Evolutionary conservation across 495 filamentous ascomycete genomes (phyloP).

Genomic region (Recurvomyces mirabilis): DNA sequence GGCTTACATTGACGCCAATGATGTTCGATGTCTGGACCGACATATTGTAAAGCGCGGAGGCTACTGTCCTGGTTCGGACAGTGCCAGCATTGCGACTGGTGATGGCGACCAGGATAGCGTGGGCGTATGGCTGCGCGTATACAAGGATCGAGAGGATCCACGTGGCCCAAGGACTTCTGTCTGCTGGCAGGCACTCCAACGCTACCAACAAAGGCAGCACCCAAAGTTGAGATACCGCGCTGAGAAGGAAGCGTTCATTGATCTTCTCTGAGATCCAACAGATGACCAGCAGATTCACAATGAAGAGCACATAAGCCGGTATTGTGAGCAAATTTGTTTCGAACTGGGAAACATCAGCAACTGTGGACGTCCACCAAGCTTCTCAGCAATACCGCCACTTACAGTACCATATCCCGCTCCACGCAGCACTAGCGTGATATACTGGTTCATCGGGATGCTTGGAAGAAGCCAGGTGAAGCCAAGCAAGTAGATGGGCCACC

Average conservation of each 20-base stretch:
- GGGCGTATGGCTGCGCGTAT: slow-evolving; percentile 38
- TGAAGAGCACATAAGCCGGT: slow-evolving; percentile 29
- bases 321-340: slow-evolving; percentile 25
- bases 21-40: slow-evolving; percentile 35
- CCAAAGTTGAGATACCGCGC: slow-evolving; percentile 45
- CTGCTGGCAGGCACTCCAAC: slow-evolving; percentile 31
- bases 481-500: slow-evolving; percentile 31
- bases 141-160: slow-evolving; percentile 7
- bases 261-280: slow-evolving; percentile 50
- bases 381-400: too few species aligned
- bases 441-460: slow-evolving; percentile 32
- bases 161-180: slow-evolving; percentile 13
- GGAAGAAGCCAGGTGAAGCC: slow-evolving; percentile 32
- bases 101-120: slow-evolving; percentile 35
- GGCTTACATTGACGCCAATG: slow-evolving; percentile 26
- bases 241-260: slow-evolving; percentile 44
- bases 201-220: slow-evolving; percentile 45
- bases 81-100: slow-evolving; percentile 37
- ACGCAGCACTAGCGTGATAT: slow-evolving; percentile 35
- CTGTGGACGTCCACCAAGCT: too few species aligned
- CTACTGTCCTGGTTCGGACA: slow-evolving; percentile 35
- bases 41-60: slow-evolving; percentile 38
- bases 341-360: too few species aligned
- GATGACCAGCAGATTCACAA: slow-evolving; percentile 40
- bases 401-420: slow-evolving; percentile 34